These are phyloP conservation scores for Trichosporon inkin DNA, from an alignment of 1,284 basidiomycete species.

Conservation along the genomic window DNA sequence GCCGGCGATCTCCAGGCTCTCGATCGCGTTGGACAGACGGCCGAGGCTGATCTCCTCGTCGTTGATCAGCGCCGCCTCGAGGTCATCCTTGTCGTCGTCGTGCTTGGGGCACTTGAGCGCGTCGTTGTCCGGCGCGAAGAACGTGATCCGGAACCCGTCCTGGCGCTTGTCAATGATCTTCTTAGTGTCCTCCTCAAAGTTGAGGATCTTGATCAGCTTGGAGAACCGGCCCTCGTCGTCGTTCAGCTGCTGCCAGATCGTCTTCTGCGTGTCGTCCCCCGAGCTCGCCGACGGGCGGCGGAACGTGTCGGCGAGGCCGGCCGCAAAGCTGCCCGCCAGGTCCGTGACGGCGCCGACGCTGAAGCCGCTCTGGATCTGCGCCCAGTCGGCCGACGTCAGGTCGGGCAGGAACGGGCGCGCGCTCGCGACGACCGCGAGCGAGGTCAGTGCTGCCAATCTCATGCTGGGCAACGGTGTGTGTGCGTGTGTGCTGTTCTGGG, in stretches of 20 bases:
- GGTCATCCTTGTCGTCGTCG: slow-evolving; percentile 38
- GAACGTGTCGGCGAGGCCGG: slow-evolving; percentile 3
- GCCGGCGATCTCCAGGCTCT: slow-evolving; percentile 22
- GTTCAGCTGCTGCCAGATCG: slow-evolving; percentile 47
- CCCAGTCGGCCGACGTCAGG: slow-evolving; percentile 6
- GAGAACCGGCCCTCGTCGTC: slow-evolving; percentile 43
- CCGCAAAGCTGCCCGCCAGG: neutral
- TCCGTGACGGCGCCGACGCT: neutral
- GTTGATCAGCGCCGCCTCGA: neutral
- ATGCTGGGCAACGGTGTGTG: neutral
- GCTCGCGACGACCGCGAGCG: neutral
- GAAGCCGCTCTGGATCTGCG: slow-evolving; percentile 1
- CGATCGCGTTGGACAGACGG: slow-evolving; percentile 31
- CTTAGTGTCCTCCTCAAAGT: slow-evolving; percentile 39
- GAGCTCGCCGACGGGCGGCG: neutral
- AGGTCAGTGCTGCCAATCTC: slow-evolving; percentile 6
- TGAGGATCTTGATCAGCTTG: slow-evolving; percentile 48
- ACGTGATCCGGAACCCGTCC: slow-evolving; percentile 45
- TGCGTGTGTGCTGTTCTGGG: too few species aligned
- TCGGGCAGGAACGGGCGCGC: slow-evolving; percentile 8
- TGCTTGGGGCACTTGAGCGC: slow-evolving; percentile 42
- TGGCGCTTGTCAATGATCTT: slow-evolving; percentile 43
- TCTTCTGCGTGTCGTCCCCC: slow-evolving; percentile 35
- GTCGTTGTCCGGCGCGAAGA: slow-evolving; percentile 51
- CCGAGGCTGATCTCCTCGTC: slow-evolving; percentile 20